Evolutionary conservation across 2,329 filamentous ascomycete genomes (phyloP), one percentile per base, ranked within the genome.

Genomic region (Zymoseptoria pseudotritici): DNA sequence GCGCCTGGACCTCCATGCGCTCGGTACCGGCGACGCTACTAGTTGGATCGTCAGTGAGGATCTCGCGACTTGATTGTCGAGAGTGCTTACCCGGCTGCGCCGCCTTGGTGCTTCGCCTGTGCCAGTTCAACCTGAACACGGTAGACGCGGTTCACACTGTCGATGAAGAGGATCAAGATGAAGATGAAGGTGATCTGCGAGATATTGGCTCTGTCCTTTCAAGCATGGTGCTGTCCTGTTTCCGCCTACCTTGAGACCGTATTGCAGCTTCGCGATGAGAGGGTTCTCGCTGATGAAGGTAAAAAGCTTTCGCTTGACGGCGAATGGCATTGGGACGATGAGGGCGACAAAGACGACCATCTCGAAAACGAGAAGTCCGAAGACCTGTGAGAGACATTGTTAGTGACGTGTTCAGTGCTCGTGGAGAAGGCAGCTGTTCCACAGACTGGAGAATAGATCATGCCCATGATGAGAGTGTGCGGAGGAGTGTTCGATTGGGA

Each of bases 1-100:
- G 91, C 66, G 94, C 93, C 78, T 99, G 94, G 56, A 97, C 93
- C 79, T 99, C 94, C 84, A 96, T 91, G 66, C 94, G 93, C 75
- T 97, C 94, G 73, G 90, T 88, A 65, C 94, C 79, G 53, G 78
- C 93, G 70, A 97, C 86, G 59, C 82, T 80, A 72, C 88, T 85
- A 68, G 65, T 24, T 56, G 3, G 19, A 8, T n/a, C 50, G 60
- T 72, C 55, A 71, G 65, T 46, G 53, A n/a, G 49, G 2, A n/a
- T 58, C 17, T 20, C 13, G 8, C 6, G 21, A 11, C 3, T n/a
- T 10, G 10, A 19, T n/a, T 29, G 22, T 11, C 4, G 20, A 49
- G 1, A 20, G 8, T 36, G 22, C 69, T 73, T 79, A 85, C 83
- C 77, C 79, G 68, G 76, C 77, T 54, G 75, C 75, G 62, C 71